Base-by-base conservation (phyloP, 495 filamentous ascomycete genomes). In the Talaromyces borbonicus region DNA sequence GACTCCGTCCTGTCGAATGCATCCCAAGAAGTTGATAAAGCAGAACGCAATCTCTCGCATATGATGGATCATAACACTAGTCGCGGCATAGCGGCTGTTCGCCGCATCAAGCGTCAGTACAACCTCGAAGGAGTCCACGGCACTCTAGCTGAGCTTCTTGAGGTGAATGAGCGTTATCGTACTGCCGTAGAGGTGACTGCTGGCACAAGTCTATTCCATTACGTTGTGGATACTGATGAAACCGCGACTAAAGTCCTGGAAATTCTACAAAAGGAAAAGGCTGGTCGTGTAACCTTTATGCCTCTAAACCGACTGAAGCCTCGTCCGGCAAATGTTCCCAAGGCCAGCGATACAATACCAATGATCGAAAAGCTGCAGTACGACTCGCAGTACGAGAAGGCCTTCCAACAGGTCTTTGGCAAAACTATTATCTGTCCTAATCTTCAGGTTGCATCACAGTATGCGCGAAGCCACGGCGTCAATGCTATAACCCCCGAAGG, bases 221-320 rank as follows among this genome's bases (percentile, higher is more conserved):
- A 94, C 53, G 87, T 99, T 19, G 89, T 95, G 36, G 92, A 99
- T 59, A 94, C 82, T 30, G 90, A 90, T 44, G 78, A 84, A 29
- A 96, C 90, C 2, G 88, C 88, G 0, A 85, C 87, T 1, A 77
- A 77, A 43, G 79, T 94, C 12, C 72, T 89, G 11, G 84, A 90
- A 53, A 74, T 83, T 11, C 70, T 99, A 16, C 79, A 88, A 56
- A 85, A 84, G 43, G 78, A 82, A 46, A 82, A 77, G 46, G 78
- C 83, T 14, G 92, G 92, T n/a, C 79, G 92, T 54, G 74, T 97
- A 22, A 97, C 93, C 1, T 96, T 95, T 53, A 88, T 99, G 79
- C 92, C 92, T 1, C 69, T 99, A 8, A 89, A 87, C 43, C 80
- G 85, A 16, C 66, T 97, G 29, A 76, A 76, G 31, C 74, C 80